Evolutionary conservation across 2,329 filamentous ascomycete genomes (phyloP), one percentile per base, ranked within the genome.

Genomic region (Diaporthe ampelina): DNA sequence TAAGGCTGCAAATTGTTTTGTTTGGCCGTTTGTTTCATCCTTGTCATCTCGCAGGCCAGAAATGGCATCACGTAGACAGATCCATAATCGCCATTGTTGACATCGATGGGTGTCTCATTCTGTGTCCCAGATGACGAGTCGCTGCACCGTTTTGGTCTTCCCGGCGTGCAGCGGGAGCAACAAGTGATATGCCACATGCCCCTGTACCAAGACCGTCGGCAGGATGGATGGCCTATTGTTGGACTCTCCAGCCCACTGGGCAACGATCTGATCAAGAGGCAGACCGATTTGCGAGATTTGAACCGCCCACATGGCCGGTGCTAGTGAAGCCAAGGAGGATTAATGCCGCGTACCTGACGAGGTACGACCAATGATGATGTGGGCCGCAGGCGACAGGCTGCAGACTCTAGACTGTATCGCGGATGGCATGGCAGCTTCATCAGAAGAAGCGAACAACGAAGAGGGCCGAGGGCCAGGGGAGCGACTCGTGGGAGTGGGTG

Each of bases 401-500:
- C 40, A 43, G 13, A 43, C 56, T 59, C 43, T 52, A 70, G 26
- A 35, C 61, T 65, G 61, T 21, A 52, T 24, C 61, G 29, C 21
- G 61, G 43, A n/a, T 37, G 29, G 45, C 45, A 26, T 37, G 43
- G 68, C 68, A 37, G 68, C 40, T 29, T 29, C 29, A 29, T 35
- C 43, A 71, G 52, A 24, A 40, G 68, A 61, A 45, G 29, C 19
- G 26, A 59, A 35, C 56, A 48, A 50, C 40, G 45, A 37, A 48
- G 29, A 21, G 29, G 13, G 48, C 11, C 21, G 63, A 54, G 52
- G 63, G 48, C n/a, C 13, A 68, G 45, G 48, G 32, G 15, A 54
- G 45, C 45, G 63, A 68, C 29, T 54, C 63, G n/a, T n/a, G 48
- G 26, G 19, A 45, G 69, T 52, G 19, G 56, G 69, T 61, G 43